Conservation (phyloP, 495 filamentous ascomycete species). For the Hyaloscypha finlandica region DNA sequence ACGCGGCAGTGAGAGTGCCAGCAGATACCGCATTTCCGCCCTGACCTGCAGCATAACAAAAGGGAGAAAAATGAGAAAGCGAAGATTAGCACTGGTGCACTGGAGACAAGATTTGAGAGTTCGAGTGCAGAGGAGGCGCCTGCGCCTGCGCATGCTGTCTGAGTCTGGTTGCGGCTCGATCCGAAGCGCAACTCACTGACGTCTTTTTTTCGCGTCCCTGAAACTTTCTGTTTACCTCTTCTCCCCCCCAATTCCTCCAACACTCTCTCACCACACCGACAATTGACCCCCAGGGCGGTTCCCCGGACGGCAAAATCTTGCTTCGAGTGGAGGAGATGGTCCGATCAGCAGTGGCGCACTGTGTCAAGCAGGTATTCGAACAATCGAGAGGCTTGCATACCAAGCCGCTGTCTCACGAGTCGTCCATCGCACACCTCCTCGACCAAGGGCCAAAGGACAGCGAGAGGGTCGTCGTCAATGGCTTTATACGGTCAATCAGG, state of each 20-base stretch:
- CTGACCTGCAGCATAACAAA: not conserved
- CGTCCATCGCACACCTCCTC: conserved; percentile 26
- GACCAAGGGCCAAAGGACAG: conserved; percentile 14
- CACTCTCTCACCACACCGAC: not conserved
- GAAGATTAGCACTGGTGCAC: not conserved
- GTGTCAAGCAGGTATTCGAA: conserved; percentile 6
- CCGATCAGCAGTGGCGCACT: conserved; percentile 7
- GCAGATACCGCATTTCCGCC: not conserved
- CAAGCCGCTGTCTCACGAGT: not conserved
- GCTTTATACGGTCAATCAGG: conserved; percentile 81
- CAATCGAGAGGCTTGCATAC: not conserved
- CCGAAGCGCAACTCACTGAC: not conserved
- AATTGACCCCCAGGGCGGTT: not conserved
- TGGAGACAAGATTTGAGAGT: no score
- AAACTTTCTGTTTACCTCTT: not conserved
- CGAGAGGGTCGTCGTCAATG: conserved; percentile 60
- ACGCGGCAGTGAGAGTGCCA: not conserved
- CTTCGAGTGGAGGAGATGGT: conserved; percentile 9
- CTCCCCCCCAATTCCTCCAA: not conserved
- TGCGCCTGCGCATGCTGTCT: no score
- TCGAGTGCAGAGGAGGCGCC: no score
- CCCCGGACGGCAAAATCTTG: not conserved
- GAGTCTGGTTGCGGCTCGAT: not conserved
- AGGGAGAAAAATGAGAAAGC: not conserved
- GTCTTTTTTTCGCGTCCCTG: conserved; percentile 1